Evolutionary conservation across 192 early-diverging fungal genomes (phyloP).

Genomic region (Podila epicladia): DNA sequence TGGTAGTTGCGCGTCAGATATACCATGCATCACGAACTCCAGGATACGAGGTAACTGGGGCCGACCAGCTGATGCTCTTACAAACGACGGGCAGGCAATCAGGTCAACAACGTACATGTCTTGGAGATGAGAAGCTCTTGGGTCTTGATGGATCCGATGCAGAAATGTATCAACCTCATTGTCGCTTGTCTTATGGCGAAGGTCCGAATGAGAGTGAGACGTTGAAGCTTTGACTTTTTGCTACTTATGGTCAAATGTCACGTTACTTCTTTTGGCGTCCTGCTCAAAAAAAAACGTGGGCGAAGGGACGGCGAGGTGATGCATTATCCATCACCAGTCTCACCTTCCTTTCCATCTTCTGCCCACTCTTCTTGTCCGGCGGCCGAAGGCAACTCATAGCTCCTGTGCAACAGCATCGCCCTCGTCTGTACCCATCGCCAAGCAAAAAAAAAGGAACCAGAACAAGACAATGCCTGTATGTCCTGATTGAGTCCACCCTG

Average conservation of each 20-base stretch:
- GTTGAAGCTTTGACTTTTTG: neutral
- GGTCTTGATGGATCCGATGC: conserved; percentile 38
- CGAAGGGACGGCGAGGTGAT: neutral
- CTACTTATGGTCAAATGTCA: neutral
- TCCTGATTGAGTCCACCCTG: no score
- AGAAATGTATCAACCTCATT: conserved; percentile 38
- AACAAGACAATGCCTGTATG: no score
- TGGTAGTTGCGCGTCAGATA: no score
- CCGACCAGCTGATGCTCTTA: neutral
- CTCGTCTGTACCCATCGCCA: no score
- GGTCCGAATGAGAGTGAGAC: neutral
- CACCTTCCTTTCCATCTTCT: no score
- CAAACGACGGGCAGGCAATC: neutral
- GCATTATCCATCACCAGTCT: no score
- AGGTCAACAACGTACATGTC: conserved; percentile 24
- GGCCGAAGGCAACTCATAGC: no score
- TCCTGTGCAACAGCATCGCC: no score
- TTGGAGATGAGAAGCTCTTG: conserved; percentile 47
- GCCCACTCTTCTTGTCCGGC: no score
- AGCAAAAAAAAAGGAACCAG: no score
- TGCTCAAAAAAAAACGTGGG: neutral
- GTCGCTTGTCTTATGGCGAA: neutral
- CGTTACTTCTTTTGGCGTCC: neutral
- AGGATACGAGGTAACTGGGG: no score
- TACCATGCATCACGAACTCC: no score